phyloP scores from a whole-genome alignment of 2,329 filamentous ascomycete species.

The Grosmannia huntii region DNA sequence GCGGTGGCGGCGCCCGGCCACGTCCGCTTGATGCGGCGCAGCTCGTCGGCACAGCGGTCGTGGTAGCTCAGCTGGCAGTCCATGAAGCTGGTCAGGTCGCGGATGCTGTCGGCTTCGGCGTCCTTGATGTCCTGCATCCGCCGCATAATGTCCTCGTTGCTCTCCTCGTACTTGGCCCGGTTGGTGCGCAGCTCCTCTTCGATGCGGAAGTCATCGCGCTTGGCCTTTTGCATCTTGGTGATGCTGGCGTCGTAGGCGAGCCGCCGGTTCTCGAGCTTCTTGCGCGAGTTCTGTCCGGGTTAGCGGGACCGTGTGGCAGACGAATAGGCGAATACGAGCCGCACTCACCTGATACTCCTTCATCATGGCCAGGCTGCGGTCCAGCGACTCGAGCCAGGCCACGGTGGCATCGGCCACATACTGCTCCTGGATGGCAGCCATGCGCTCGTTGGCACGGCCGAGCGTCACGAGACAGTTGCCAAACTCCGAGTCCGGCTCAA shows the following conservation, averaged over 20 bases:
- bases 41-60: conserved; percentile 77
- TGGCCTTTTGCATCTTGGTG: conserved; percentile 82
- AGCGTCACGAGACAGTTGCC: conserved; percentile 72
- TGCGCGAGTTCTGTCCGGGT: conserved; percentile 39
- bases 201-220: conserved; percentile 83
- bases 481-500: conserved; percentile 81
- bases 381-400: conserved; percentile 83
- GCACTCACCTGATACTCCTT: conserved; percentile 77
- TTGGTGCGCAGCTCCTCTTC: conserved; percentile 86
- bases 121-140: conserved; percentile 97
- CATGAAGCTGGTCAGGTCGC: conserved; percentile 67
- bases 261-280: conserved; percentile 84
- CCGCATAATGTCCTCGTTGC: conserved; percentile 78
- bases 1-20: conserved; percentile 23
- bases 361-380: conserved; percentile 84
- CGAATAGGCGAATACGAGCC: too few relatives aligned
- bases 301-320: too few relatives aligned
- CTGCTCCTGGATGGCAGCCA: conserved; percentile 73
- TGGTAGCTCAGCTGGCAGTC: conserved; percentile 86
- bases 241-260: conserved; percentile 85
- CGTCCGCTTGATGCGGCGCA: conserved; percentile 41
- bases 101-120: conserved; percentile 69
- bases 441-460: conserved; percentile 76
- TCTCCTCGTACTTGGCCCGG: conserved; percentile 94
- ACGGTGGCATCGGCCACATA: conserved; percentile 67